These are phyloP conservation scores for Cenchrus purpureus DNA, from an alignment of 176 grass and related monocot species.

Conservation along the genomic window DNA sequence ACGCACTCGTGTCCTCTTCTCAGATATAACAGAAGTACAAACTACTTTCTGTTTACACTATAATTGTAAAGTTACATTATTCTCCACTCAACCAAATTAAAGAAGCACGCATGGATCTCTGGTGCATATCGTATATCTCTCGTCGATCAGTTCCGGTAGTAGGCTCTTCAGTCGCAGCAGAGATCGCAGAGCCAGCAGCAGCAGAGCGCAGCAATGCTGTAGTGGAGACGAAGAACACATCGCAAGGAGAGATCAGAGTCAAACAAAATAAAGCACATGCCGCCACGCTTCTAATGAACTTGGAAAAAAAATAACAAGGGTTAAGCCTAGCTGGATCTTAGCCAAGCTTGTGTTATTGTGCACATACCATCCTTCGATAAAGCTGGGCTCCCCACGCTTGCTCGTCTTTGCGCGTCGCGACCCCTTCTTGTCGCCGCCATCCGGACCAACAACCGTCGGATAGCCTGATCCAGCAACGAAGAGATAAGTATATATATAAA, in stretches of 20 bases:
- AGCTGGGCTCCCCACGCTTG: constrained; percentile 15
- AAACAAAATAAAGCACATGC: neutral
- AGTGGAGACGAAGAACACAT: neutral
- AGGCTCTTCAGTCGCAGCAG: constrained; percentile 42
- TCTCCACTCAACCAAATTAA: neutral
- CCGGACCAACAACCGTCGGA: neutral
- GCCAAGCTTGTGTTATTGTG: neutral
- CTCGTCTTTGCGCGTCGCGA: neutral
- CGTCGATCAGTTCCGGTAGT: neutral
- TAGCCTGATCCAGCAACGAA: constrained; percentile 8
- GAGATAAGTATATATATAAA: neutral
- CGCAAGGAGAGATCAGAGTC: neutral
- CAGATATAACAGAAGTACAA: neutral
- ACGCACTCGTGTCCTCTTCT: neutral
- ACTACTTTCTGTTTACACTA: neutral
- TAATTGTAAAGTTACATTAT: neutral
- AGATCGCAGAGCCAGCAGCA: constrained; percentile 64
- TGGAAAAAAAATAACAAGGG: neutral
- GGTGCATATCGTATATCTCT: neutral
- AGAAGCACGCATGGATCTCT: neutral
- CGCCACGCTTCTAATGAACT: neutral
- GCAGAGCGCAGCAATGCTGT: constrained; percentile 51
- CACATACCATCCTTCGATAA: constrained; percentile 24
- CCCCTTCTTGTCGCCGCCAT: neutral
- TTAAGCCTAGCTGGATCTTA: neutral